These are phyloP conservation scores for Xylaria sp. DNA, from an alignment of 2,329 filamentous ascomycete genomes.

Conservation along the genomic window DNA sequence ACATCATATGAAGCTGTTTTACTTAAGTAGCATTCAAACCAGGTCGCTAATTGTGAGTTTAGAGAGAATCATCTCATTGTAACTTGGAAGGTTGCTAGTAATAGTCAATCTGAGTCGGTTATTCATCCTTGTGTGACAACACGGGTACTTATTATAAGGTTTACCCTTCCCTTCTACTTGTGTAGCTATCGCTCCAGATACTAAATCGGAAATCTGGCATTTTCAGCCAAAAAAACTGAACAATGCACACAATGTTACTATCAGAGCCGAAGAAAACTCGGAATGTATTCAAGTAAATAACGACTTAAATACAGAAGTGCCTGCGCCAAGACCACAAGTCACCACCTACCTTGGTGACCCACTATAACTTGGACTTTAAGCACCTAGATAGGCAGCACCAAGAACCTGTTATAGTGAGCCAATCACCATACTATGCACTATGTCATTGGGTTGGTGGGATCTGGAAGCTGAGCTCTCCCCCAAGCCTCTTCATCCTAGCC, in stretches of 20 bases:
- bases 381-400: background rate
- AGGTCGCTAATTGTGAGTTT: background rate
- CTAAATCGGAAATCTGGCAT: background rate
- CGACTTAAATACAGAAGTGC: background rate
- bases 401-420: background rate
- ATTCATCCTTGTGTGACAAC: background rate
- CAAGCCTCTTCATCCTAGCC: constrained; percentile 19
- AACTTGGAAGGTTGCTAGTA: background rate
- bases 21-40: background rate
- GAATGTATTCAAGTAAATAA: background rate
- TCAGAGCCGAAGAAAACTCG: background rate
- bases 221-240: background rate
- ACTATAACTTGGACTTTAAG: background rate
- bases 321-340: background rate
- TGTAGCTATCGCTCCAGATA: background rate
- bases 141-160: background rate
- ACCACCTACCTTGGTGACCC: background rate
- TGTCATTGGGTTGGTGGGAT: constrained; percentile 22
- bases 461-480: constrained; percentile 20
- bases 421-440: constrained; percentile 13
- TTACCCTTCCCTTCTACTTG: background rate
- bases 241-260: background rate
- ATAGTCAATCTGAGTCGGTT: background rate
- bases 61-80: background rate
- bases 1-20: too few relatives aligned